A percentile compares a stretch with the other conserved stretches of the same genome.
phyloP scores from a whole-genome alignment of 306 rosid genomes.

The Psophocarpus tetragonolobus region DNA sequence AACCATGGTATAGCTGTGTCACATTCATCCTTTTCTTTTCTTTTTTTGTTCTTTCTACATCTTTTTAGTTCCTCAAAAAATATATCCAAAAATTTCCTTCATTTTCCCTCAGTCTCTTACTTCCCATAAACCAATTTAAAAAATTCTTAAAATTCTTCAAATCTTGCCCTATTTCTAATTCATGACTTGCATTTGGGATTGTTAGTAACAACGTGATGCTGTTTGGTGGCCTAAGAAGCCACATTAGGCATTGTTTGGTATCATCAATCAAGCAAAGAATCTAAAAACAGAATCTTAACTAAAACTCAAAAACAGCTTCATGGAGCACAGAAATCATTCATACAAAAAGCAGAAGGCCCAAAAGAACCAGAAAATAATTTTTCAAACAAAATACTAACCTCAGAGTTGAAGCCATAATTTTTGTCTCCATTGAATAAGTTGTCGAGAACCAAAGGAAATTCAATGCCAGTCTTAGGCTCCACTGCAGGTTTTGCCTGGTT shows the following conservation, averaged over 20 bases:
- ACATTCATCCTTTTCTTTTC: not conserved
- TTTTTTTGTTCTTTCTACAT: not conserved
- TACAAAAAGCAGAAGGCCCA: constrained; percentile 3
- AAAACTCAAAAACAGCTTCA: constrained; percentile 18
- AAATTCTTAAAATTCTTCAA: not conserved
- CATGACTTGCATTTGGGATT: not conserved
- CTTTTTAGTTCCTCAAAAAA: not conserved
- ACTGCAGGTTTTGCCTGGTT: constrained; percentile 59
- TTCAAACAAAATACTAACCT: constrained; percentile 54
- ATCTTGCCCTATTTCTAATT: not conserved
- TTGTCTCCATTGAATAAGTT: constrained; percentile 47
- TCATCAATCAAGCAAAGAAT: constrained; percentile 6
- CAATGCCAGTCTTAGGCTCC: constrained; percentile 92
- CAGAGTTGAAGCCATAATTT: constrained; percentile 58
- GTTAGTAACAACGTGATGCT: not conserved
- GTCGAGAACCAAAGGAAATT: constrained; percentile 76
- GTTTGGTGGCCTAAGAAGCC: not conserved
- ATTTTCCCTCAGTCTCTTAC: not conserved
- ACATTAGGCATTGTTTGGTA: no score
- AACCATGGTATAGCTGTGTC: not conserved
- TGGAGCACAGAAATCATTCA: not conserved
- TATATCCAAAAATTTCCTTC: not conserved
- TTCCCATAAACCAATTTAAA: not conserved
- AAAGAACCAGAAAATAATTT: not conserved
- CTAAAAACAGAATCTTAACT: constrained; percentile 17